Conservation (phyloP, 306 rosid species). For the Pyrus communis region DNA sequence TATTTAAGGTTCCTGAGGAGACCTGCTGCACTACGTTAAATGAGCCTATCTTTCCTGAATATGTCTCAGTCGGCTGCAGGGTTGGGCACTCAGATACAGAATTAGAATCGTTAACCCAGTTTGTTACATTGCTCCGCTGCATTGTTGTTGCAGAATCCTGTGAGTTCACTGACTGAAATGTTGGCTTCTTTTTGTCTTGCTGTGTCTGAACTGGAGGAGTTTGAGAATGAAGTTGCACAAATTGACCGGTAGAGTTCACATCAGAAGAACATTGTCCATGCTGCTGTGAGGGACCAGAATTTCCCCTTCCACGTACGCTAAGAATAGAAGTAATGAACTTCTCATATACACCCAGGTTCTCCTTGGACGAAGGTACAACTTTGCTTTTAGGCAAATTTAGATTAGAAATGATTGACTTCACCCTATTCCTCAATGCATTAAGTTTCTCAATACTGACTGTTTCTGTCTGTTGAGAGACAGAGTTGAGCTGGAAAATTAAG, state of each 20-base stretch:
- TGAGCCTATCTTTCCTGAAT: conserved; percentile 53
- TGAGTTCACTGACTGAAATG: conserved; percentile 45
- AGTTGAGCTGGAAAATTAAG: conserved; percentile 37
- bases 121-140: conserved; percentile 45
- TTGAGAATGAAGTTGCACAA: conserved; percentile 43
- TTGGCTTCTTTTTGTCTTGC: conserved; percentile 58
- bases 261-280: conserved; percentile 55
- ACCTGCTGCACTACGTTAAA: conserved; percentile 52
- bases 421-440: conserved; percentile 35
- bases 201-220: conserved; percentile 50
- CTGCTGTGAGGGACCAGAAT: conserved; percentile 32
- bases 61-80: conserved; percentile 46
- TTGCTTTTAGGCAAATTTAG: conserved; percentile 42
- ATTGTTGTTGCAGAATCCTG: conserved; percentile 41
- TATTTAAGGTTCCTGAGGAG: conserved; percentile 52
- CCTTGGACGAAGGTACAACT: conserved; percentile 30
- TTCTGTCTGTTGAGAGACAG: conserved; percentile 53
- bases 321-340: conserved; percentile 46
- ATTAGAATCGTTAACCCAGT: conserved; percentile 49
- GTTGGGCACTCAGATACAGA: conserved; percentile 42
- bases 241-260: conserved; percentile 56
- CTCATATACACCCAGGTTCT: conserved; percentile 46
- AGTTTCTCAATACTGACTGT: conserved; percentile 43
- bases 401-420: conserved; percentile 33
- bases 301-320: conserved; percentile 38